Conservation (phyloP, 768 basidiomycete genomes). For the Leccinum subtestaceum region DNA sequence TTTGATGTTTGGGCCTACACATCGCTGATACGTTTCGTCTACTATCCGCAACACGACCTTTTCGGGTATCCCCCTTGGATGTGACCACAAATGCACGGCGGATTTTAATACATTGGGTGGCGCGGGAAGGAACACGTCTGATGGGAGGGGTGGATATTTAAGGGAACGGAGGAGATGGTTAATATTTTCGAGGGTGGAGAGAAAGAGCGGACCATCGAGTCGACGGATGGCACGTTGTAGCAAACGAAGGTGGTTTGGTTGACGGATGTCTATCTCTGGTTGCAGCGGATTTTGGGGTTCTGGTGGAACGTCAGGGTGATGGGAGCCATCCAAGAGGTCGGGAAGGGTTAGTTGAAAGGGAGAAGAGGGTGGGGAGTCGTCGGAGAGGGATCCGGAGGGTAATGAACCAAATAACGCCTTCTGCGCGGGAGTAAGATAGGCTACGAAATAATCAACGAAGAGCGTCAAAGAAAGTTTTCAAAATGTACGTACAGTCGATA, state of each 20-base stretch:
- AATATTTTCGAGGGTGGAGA: conserved; percentile 57
- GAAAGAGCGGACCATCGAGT: conserved; percentile 70
- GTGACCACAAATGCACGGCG: conserved; percentile 44
- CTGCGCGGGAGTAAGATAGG: conserved; percentile 65
- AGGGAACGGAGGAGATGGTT: conserved; percentile 59
- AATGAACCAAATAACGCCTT: conserved; percentile 65
- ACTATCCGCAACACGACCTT: conserved; percentile 71
- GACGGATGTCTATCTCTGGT: conserved; percentile 19
- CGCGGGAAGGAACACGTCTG: conserved; percentile 45
- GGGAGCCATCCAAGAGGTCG: conserved; percentile 29
- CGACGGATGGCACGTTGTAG: conserved; percentile 68
- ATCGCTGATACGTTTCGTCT: conserved; percentile 91
- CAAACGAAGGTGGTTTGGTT: conserved; percentile 47
- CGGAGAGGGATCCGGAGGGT: conserved; percentile 39
- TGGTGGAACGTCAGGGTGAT: conserved; percentile 31
- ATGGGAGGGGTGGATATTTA: conserved; percentile 62
- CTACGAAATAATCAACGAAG: conserved; percentile 35
- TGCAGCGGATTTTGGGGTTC: conserved; percentile 20
- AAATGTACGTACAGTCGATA: conserved; percentile 56
- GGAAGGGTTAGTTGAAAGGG: conserved; percentile 35
- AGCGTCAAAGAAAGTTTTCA: neutral
- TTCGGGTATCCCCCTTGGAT: conserved; percentile 50
- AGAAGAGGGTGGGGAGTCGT: conserved; percentile 32
- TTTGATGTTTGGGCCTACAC: conserved; percentile 87
- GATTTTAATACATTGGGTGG: conserved; percentile 49